phyloP scores from a whole-genome alignment of 1,139 yeast species.

The Geotrichum klebahnii region DNA sequence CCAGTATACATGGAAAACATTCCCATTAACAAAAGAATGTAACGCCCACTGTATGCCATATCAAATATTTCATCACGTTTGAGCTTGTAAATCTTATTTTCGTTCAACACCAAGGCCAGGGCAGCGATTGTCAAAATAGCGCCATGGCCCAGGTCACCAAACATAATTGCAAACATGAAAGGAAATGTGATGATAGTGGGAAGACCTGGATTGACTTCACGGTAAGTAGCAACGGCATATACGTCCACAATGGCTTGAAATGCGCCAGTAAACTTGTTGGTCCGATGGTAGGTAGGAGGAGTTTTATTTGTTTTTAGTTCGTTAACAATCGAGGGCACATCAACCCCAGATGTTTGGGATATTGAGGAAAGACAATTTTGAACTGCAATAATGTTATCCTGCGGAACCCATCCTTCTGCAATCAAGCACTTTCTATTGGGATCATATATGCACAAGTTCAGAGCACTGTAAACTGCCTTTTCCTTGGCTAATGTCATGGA shows the following conservation, averaged over 20 bases:
- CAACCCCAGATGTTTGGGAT: constrained; percentile 54
- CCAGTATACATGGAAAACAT: constrained; percentile 91
- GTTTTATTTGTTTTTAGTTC: constrained; percentile 73
- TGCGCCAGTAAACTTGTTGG: constrained; percentile 87
- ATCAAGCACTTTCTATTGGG: constrained; percentile 80
- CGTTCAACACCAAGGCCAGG: constrained; percentile 62
- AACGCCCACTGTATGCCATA: constrained; percentile 92
- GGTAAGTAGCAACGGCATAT: constrained; percentile 89
- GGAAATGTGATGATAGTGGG: constrained; percentile 96
- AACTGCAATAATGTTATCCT: constrained; percentile 49
- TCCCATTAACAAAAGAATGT: constrained; percentile 87
- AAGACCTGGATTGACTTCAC: constrained; percentile 93
- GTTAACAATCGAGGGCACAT: constrained; percentile 74
- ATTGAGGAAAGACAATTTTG: constrained; percentile 53
- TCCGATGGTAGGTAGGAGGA: constrained; percentile 91
- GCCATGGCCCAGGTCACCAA: constrained; percentile 98
- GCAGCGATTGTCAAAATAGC: constrained; percentile 73
- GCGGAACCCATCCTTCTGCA: constrained; percentile 97
- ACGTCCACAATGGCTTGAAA: constrained; percentile 93
- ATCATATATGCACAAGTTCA: constrained; percentile 83
- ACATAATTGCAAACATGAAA: constrained; percentile 98
- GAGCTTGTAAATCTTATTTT: constrained; percentile 58
- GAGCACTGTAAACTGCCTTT: constrained; percentile 64
- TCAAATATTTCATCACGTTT: constrained; percentile 90
- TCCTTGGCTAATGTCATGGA: constrained; percentile 65